Percentiles rank a stretch among this genome's conserved stretches.
These are phyloP conservation scores for Aspergillus fructus DNA, from an alignment of 2,329 filamentous ascomycete genomes.

Conservation along the genomic window DNA sequence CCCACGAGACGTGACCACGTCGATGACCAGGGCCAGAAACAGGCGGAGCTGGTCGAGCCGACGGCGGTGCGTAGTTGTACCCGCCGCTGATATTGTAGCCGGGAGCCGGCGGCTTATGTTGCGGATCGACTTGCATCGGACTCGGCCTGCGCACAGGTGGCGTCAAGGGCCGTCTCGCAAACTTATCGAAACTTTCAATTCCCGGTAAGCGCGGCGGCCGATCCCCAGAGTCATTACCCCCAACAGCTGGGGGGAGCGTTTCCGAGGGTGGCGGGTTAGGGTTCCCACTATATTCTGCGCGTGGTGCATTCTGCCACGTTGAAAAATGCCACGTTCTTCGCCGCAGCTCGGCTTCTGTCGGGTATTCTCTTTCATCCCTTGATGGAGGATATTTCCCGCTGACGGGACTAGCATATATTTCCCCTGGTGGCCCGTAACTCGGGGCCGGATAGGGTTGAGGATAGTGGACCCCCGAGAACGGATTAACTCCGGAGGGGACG, in stretches of 20 bases:
- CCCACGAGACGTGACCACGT: conserved; percentile 49
- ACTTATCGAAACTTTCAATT: conserved; percentile 86
- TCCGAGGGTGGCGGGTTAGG: conserved; percentile 73
- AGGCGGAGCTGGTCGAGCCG: conserved; percentile 39
- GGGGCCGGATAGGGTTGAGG: conserved; percentile 59
- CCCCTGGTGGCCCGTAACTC: conserved; percentile 57
- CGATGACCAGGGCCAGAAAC: conserved; percentile 47
- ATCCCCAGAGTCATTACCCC: conserved; percentile 51
- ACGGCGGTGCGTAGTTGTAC: conserved; percentile 35
- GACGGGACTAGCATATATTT: conserved; percentile 67
- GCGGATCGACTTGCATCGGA: conserved; percentile 73
- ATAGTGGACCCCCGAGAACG: conserved; percentile 69
- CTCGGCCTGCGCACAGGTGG: conserved; percentile 66
- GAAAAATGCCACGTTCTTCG: conserved; percentile 87
- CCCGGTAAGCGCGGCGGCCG: conserved; percentile 74
- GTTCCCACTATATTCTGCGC: conserved; percentile 61
- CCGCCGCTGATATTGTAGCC: conserved; percentile 32
- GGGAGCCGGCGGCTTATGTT: conserved; percentile 36
- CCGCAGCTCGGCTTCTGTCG: conserved; percentile 72
- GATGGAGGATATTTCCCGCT: conserved; percentile 56
- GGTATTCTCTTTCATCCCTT: conserved; percentile 33
- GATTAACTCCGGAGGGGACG: conserved; percentile 72
- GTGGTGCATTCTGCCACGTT: conserved; percentile 61
- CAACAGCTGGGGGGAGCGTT: conserved; percentile 56
- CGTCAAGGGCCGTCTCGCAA: conserved; percentile 60